Conservation (phyloP, 148 eudicot species). For the Talinum fruticosum region DNA sequence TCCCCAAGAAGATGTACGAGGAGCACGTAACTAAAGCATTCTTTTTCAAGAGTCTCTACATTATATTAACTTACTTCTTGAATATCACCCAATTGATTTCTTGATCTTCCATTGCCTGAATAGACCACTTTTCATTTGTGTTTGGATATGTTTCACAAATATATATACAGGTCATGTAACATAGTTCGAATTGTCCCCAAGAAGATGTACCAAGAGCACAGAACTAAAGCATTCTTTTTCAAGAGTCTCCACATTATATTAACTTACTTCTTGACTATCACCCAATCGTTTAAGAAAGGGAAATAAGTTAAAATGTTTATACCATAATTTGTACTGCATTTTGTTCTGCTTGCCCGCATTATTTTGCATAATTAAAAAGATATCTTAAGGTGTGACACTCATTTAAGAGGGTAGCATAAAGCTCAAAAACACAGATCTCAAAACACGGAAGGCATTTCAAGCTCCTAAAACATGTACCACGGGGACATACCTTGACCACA, state of each 20-base stretch:
- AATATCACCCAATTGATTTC: background rate
- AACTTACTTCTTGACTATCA: background rate
- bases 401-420: background rate
- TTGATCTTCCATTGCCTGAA: background rate
- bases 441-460: background rate
- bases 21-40: background rate
- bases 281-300: background rate
- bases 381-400: background rate
- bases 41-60: background rate
- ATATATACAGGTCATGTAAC: background rate
- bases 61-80: background rate
- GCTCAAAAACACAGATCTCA: constrained; percentile 5
- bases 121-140: background rate
- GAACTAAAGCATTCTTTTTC: background rate
- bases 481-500: constrained; percentile 56
- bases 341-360: background rate
- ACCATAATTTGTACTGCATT: background rate
- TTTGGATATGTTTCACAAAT: background rate
- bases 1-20: background rate
- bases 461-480: background rate
- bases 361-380: background rate
- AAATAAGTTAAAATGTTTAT: background rate
- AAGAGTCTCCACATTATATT: background rate
- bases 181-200: constrained; percentile 3
- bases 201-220: background rate